These are phyloP conservation scores for Triticum monococcum DNA, from an alignment of 176 grass and related monocot genomes.

Conservation along the genomic window DNA sequence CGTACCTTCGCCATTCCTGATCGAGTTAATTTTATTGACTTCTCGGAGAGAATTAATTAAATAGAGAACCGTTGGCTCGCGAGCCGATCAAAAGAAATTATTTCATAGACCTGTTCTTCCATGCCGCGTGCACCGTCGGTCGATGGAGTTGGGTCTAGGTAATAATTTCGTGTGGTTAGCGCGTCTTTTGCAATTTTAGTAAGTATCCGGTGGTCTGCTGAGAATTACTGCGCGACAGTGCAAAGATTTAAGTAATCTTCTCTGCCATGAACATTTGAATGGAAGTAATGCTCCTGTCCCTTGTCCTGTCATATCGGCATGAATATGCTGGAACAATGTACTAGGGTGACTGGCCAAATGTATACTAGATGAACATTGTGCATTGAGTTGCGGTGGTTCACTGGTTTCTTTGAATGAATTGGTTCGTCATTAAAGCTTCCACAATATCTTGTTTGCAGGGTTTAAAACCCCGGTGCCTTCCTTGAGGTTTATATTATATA, in stretches of 20 bases:
- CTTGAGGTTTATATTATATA: neutral
- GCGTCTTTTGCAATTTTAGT: neutral
- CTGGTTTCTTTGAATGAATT: neutral
- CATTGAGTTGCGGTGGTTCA: neutral
- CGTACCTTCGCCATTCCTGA: conserved; percentile 7
- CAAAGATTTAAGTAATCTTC: neutral
- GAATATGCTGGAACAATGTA: neutral
- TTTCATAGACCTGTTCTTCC: conserved; percentile 55
- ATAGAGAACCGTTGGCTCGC: neutral
- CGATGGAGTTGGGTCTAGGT: conserved; percentile 48
- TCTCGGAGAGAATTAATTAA: neutral
- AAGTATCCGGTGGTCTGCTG: neutral
- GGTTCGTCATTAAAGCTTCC: too few species aligned
- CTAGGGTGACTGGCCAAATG: neutral
- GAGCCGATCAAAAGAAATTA: conserved; percentile 37
- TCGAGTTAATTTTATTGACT: neutral
- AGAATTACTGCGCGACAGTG: conserved; percentile 15
- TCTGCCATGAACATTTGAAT: conserved; percentile 22
- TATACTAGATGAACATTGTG: neutral
- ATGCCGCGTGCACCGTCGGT: neutral
- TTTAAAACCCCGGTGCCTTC: neutral
- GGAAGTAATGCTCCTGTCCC: conserved; percentile 29
- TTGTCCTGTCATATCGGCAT: conserved; percentile 25
- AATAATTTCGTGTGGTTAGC: conserved; percentile 49
- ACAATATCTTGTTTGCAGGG: neutral